A percentile compares a stretch with the other conserved stretches of the same genome.
Evolutionary conservation across 805 yeast species (phyloP).

Genomic region (Lachancea sp.): DNA sequence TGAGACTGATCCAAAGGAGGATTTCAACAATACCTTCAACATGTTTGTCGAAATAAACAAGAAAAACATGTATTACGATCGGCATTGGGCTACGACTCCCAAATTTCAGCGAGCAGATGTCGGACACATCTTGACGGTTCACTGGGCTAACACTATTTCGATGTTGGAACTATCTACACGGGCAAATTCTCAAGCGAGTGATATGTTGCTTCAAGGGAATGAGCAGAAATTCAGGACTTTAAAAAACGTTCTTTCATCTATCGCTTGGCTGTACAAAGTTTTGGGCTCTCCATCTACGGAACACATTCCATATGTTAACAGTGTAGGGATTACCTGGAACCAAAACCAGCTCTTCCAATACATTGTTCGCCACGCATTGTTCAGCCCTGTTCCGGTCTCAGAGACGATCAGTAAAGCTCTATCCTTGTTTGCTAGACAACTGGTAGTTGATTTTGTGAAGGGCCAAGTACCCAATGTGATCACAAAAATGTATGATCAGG

Average conservation of each 20-base stretch:
- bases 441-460: constrained; percentile 16
- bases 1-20: constrained; percentile 1
- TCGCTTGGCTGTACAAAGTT: constrained; percentile 18
- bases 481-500: constrained; percentile 9
- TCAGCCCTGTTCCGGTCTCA: constrained; percentile 16
- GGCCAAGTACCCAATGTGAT: constrained; percentile 13
- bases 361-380: constrained; percentile 21
- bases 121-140: constrained; percentile 17
- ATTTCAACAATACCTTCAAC: constrained; percentile 5
- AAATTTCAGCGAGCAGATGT: constrained; percentile 18
- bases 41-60: constrained; percentile 10
- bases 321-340: constrained; percentile 13
- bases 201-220: constrained; percentile 31
- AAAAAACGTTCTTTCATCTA: constrained; percentile 26
- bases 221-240: constrained; percentile 38
- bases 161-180: constrained; percentile 57
- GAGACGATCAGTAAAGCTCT: constrained; percentile 18
- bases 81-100: constrained; percentile 9
- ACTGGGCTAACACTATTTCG: constrained; percentile 42
- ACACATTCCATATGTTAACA: constrained; percentile 14
- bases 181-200: constrained; percentile 34
- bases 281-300: constrained; percentile 21
- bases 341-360: constrained; percentile 29
- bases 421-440: constrained; percentile 13
- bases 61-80: constrained; percentile 9